phyloP scores from a whole-genome alignment of 805 yeast species.

The Candida railenensis region DNA sequence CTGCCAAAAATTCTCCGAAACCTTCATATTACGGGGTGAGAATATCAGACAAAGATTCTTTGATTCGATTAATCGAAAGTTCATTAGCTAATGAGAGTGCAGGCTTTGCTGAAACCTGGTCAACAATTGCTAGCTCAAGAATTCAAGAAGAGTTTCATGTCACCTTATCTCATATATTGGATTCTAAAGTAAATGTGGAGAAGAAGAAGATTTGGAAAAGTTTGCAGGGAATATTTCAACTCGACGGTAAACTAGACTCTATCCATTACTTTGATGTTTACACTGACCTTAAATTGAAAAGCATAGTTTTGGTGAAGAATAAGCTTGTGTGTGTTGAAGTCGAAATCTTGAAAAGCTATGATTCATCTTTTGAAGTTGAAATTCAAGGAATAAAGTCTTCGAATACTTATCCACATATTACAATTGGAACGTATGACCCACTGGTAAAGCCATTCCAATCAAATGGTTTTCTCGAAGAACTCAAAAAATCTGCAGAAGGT shows the following conservation, averaged over 20 bases:
- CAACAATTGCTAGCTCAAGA: constrained; percentile 20
- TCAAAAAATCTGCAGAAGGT: constrained; percentile 4
- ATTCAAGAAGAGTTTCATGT: constrained; percentile 63
- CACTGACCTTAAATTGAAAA: constrained; percentile 42
- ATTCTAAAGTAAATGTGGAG: constrained; percentile 11
- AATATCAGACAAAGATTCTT: neutral
- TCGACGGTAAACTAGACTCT: neutral
- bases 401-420: constrained; percentile 54
- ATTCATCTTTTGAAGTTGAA: neutral
- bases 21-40: neutral
- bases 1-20: constrained; percentile 6
- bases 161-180: constrained; percentile 54
- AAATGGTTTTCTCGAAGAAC: constrained; percentile 25
- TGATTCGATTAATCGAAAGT: neutral
- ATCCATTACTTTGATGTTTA: constrained; percentile 12
- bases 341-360: constrained; percentile 18
- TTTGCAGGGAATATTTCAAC: neutral
- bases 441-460: constrained; percentile 53
- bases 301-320: constrained; percentile 47
- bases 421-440: constrained; percentile 58
- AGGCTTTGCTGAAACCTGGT: constrained; percentile 15
- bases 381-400: neutral
- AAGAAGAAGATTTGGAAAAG: constrained; percentile 18
- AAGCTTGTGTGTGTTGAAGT: constrained; percentile 57
- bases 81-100: neutral